Evolutionary conservation across 2,329 filamentous ascomycete species (phyloP).

Genomic region (Penicillium sp.): DNA sequence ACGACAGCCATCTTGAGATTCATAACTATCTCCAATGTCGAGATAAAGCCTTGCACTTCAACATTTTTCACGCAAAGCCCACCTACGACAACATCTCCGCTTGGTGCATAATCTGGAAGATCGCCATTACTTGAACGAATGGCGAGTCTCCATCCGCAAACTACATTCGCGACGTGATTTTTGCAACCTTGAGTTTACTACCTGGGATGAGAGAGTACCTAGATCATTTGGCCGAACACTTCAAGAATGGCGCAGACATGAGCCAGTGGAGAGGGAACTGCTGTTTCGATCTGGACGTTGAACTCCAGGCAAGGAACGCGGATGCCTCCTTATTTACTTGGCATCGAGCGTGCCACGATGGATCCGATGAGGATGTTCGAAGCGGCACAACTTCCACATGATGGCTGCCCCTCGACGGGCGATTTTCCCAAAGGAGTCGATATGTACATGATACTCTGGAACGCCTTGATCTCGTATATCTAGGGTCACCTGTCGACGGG

Average conservation of each 20-base stretch:
- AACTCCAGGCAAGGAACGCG: not conserved
- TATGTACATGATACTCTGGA: not conserved
- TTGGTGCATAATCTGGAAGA: not conserved
- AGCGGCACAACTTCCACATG: not conserved
- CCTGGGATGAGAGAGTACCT: not conserved
- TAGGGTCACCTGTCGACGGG: not conserved
- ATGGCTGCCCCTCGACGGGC: not conserved
- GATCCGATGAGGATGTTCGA: not conserved
- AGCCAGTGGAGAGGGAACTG: not conserved
- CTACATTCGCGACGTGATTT: not conserved
- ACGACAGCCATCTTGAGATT: not conserved
- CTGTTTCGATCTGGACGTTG: not conserved
- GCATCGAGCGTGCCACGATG: not conserved
- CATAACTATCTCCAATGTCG: not conserved
- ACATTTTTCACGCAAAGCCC: not conserved
- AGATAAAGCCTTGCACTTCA: not conserved
- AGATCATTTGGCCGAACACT: not conserved
- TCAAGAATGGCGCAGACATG: not conserved
- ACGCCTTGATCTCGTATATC: not conserved
- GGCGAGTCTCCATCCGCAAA: not conserved
- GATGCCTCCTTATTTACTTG: not conserved
- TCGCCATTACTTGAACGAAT: not conserved
- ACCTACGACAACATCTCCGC: not conserved
- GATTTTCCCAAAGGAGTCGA: not conserved
- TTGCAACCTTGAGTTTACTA: not conserved